These are phyloP conservation scores for Balansia obtecta DNA, from an alignment of 2,329 filamentous ascomycete genomes.

Conservation along the genomic window DNA sequence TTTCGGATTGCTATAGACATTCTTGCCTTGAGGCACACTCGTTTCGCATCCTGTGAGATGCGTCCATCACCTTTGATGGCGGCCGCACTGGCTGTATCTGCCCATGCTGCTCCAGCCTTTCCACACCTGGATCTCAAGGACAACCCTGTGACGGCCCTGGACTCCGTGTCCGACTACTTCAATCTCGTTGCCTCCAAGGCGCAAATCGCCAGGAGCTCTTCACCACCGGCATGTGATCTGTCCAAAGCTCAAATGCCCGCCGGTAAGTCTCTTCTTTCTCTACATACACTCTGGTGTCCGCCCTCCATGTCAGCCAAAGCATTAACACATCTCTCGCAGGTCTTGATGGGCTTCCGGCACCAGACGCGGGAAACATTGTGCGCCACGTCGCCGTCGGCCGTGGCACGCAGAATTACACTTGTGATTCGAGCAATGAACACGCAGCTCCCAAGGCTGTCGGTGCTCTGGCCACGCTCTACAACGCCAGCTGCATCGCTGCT, in stretches of 20 bases:
- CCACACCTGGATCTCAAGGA: constrained; percentile 23
- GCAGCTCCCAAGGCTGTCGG: constrained; percentile 54
- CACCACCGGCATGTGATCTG: constrained; percentile 39
- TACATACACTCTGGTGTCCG: no score
- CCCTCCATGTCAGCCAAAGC: no score
- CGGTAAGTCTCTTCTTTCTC: constrained; percentile 21
- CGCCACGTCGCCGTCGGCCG: constrained; percentile 76
- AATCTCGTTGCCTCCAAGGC: constrained; percentile 45
- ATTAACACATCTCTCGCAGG: constrained; percentile 21
- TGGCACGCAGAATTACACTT: constrained; percentile 92
- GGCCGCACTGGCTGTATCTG: constrained; percentile 31
- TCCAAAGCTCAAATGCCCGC: constrained; percentile 37
- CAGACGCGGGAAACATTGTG: constrained; percentile 47
- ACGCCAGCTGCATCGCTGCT: constrained; percentile 68
- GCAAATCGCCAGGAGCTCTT: constrained; percentile 29
- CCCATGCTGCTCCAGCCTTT: constrained; percentile 33
- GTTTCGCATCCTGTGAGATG: constrained; percentile 26
- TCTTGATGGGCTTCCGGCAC: constrained; percentile 46
- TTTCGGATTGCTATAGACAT: not conserved
- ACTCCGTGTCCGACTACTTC: constrained; percentile 47
- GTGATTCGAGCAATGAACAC: constrained; percentile 46
- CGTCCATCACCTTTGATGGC: constrained; percentile 33
- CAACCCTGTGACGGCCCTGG: constrained; percentile 26
- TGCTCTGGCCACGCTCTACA: constrained; percentile 76
- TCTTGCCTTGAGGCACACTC: not conserved